phyloP scores from a whole-genome alignment of 441 rosid genomes.

The Brassica balearica region DNA sequence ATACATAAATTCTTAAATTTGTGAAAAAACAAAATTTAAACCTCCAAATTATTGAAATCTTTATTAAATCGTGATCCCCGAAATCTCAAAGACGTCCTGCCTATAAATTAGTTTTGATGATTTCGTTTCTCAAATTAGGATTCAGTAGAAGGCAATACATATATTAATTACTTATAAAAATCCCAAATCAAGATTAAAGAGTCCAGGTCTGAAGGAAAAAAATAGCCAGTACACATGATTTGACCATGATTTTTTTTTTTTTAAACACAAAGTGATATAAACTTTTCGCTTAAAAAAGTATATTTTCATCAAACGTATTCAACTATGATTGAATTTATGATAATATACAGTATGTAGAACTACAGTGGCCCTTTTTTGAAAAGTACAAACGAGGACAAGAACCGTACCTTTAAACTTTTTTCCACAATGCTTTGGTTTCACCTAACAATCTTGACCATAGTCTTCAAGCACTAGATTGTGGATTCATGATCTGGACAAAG shows the following conservation, averaged over 20 bases:
- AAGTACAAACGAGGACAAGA: constrained; percentile 38
- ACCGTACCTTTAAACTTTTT: constrained; percentile 39
- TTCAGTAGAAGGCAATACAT: background rate
- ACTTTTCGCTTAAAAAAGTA: background rate
- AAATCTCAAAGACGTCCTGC: too few relatives aligned
- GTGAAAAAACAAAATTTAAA: too few relatives aligned
- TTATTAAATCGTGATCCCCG: too few relatives aligned
- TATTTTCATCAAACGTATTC: constrained; percentile 7
- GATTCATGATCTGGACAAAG: constrained; percentile 28
- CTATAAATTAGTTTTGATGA: background rate
- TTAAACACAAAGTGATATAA: background rate
- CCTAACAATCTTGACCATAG: constrained; percentile 33
- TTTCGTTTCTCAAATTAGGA: background rate
- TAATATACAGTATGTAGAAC: constrained; percentile 3
- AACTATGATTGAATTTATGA: constrained; percentile 10
- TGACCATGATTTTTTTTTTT: constrained; percentile 25
- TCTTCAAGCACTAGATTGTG: constrained; percentile 20
- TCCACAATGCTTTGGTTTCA: constrained; percentile 23
- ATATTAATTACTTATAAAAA: background rate
- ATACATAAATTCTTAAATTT: too few relatives aligned
- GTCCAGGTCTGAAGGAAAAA: constrained; percentile 13
- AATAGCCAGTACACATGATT: constrained; percentile 33
- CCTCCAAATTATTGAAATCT: too few relatives aligned
- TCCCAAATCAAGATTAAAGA: constrained; percentile 22
- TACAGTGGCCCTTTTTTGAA: background rate